Evolutionary conservation across 2,329 filamentous ascomycete genomes (phyloP).

Genomic region (Xylaria sp.): DNA sequence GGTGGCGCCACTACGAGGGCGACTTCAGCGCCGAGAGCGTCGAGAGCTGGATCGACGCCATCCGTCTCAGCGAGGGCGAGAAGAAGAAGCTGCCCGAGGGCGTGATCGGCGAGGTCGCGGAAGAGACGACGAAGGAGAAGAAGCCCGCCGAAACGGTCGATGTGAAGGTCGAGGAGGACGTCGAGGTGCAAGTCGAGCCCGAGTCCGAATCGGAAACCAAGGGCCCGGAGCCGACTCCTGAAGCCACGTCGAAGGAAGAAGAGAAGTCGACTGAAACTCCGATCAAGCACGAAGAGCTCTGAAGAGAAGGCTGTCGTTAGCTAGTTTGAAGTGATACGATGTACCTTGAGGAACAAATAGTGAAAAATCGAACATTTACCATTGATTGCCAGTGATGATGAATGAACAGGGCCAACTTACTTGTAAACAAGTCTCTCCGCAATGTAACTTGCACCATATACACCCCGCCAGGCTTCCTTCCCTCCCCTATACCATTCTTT

Average conservation of each 20-base stretch:
- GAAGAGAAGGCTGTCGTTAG: constrained; percentile 17
- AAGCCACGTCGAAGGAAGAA: constrained; percentile 37
- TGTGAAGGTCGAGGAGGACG: constrained; percentile 40
- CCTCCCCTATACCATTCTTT: not conserved
- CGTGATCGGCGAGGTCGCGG: constrained; percentile 51
- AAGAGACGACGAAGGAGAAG: constrained; percentile 42
- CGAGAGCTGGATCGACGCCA: constrained; percentile 87
- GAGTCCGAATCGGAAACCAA: constrained; percentile 34
- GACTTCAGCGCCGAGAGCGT: constrained; percentile 64
- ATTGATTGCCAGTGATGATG: not conserved
- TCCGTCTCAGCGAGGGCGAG: constrained; percentile 82
- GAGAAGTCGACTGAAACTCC: constrained; percentile 15
- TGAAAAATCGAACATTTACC: constrained; percentile 6
- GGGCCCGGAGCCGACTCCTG: constrained; percentile 39
- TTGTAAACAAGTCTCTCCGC: constrained; percentile 1
- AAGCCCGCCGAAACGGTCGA: constrained; percentile 49
- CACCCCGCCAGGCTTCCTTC: not conserved
- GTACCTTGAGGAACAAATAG: constrained; percentile 17
- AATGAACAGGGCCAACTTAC: constrained; percentile 17
- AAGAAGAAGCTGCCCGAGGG: constrained; percentile 75
- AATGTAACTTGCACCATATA: not conserved
- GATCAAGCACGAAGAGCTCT: constrained; percentile 54
- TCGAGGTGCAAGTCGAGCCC: constrained; percentile 34
- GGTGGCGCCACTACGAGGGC: constrained; percentile 77
- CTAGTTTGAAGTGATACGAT: constrained; percentile 6